Percentiles rank a stretch among this genome's conserved stretches.
These are phyloP conservation scores for Smallanthus sonchifolius DNA, from an alignment of 129 eudicot genomes.

Conservation along the genomic window DNA sequence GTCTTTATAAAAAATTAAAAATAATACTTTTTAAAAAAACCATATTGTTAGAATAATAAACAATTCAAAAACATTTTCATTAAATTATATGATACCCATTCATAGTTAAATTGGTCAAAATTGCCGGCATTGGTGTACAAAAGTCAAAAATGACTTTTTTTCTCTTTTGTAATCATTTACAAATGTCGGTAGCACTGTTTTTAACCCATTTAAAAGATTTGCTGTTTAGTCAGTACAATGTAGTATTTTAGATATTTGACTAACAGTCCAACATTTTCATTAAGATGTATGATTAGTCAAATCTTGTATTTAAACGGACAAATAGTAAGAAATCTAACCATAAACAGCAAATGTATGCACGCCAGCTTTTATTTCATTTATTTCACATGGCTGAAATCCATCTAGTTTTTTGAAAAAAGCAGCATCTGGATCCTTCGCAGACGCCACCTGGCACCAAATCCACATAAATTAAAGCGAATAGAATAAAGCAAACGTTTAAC, in stretches of 20 bases:
- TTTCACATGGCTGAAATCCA: slow-evolving; percentile 97
- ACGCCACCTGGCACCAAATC: slow-evolving; percentile 47
- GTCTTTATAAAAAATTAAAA: no score
- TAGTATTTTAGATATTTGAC: not conserved
- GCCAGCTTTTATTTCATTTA: slow-evolving; percentile 84
- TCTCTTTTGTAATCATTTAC: not conserved
- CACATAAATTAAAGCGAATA: slow-evolving; percentile 14
- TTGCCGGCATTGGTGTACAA: not conserved
- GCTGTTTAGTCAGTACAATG: not conserved
- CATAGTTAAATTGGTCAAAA: not conserved
- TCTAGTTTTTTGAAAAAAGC: slow-evolving; percentile 87
- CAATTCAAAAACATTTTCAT: not conserved
- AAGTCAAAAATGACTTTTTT: not conserved
- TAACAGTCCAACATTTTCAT: not conserved
- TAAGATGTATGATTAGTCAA: not conserved
- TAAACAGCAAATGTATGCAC: slow-evolving; percentile 87
- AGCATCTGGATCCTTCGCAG: slow-evolving; percentile 80
- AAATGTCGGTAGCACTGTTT: not conserved
- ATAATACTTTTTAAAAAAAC: not conserved
- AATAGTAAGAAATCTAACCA: slow-evolving; percentile 40
- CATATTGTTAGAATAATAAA: not conserved
- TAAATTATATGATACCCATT: not conserved
- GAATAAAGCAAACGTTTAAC: not conserved
- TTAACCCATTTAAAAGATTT: not conserved
- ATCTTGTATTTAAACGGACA: not conserved